These are phyloP conservation scores for Pichia terricola DNA, from an alignment of 1,139 yeast species.

Conservation along the genomic window DNA sequence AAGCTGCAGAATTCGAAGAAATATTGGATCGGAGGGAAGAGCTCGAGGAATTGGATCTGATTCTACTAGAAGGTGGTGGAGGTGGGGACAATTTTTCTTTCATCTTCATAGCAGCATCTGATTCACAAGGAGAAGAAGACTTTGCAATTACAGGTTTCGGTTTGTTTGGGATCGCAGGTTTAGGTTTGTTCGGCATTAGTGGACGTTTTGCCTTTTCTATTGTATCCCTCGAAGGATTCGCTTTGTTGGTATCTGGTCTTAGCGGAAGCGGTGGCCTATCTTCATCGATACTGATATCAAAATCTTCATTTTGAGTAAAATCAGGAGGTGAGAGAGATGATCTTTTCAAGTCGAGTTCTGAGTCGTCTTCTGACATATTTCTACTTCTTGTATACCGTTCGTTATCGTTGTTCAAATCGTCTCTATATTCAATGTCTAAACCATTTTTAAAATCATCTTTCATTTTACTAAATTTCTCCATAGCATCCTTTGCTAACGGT, in stretches of 20 bases:
- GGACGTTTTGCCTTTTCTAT: too few species aligned
- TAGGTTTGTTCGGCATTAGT: not conserved
- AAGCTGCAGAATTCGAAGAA: slow-evolving; percentile 14
- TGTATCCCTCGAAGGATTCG: too few species aligned
- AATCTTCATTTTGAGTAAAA: not conserved
- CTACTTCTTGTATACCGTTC: not conserved
- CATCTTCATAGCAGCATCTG: not conserved
- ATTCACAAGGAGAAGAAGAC: too few species aligned
- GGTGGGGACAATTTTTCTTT: not conserved
- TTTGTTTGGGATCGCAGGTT: slow-evolving; percentile 6
- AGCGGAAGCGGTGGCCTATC: slow-evolving; percentile 12
- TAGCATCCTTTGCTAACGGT: slow-evolving; percentile 11
- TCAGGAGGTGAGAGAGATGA: not conserved
- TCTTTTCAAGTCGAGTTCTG: not conserved
- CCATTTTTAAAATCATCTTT: slow-evolving; percentile 2
- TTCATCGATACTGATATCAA: slow-evolving; percentile 10
- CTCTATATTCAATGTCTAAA: slow-evolving; percentile 1
- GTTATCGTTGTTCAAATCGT: slow-evolving; percentile 2
- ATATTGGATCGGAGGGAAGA: not conserved
- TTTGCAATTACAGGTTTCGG: not conserved
- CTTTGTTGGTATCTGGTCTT: slow-evolving; percentile 1
- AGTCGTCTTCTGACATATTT: not conserved
- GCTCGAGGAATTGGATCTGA: slow-evolving; percentile 1
- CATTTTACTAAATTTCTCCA: slow-evolving; percentile 8
- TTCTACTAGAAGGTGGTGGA: slow-evolving; percentile 8